A percentile compares a stretch with the other conserved stretches of the same genome.
These are phyloP conservation scores for Globisporangium cederbergense DNA, from an alignment of 352 stramenopile genomes.

Conservation along the genomic window DNA sequence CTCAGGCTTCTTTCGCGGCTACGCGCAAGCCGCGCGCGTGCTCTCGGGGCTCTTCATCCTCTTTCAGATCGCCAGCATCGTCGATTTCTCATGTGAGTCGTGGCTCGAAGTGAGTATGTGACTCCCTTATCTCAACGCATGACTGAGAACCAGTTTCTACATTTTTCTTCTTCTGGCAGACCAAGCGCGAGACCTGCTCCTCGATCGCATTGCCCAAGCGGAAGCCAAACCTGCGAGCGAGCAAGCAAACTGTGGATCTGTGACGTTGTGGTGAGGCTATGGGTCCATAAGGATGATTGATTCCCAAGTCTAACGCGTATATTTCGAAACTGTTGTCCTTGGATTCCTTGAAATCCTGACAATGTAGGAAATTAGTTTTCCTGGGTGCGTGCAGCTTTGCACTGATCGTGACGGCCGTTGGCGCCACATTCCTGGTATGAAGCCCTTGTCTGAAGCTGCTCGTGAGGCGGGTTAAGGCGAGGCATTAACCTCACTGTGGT, in stretches of 20 bases:
- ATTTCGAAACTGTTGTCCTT: too few relatives aligned
- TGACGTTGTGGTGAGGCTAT: neutral
- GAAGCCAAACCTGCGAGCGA: neutral
- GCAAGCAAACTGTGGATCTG: neutral
- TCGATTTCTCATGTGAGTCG: slow-evolving; percentile 67
- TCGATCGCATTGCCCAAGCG: slow-evolving; percentile 47
- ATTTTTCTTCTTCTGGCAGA: slow-evolving; percentile 27
- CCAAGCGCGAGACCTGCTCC: slow-evolving; percentile 49
- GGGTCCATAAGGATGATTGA: too few relatives aligned
- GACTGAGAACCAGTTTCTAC: neutral
- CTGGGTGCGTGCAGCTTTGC: slow-evolving; percentile 60
- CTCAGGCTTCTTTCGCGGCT: slow-evolving; percentile 64
- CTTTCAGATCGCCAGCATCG: slow-evolving; percentile 77
- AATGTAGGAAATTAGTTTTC: slow-evolving; percentile 41
- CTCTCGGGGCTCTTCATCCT: slow-evolving; percentile 71
- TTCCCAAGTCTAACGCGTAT: neutral
- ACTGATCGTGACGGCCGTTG: slow-evolving; percentile 47
- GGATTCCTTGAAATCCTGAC: too few relatives aligned
- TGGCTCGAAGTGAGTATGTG: neutral
- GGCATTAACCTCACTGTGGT: neutral
- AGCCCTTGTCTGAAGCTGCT: neutral
- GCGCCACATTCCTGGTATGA: slow-evolving; percentile 48
- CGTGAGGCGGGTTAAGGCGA: neutral
- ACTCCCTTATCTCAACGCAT: neutral
- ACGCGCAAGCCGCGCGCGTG: slow-evolving; percentile 49